Base-by-base conservation (phyloP, 495 filamentous ascomycete species). In the Cercophora newfieldiana region DNA sequence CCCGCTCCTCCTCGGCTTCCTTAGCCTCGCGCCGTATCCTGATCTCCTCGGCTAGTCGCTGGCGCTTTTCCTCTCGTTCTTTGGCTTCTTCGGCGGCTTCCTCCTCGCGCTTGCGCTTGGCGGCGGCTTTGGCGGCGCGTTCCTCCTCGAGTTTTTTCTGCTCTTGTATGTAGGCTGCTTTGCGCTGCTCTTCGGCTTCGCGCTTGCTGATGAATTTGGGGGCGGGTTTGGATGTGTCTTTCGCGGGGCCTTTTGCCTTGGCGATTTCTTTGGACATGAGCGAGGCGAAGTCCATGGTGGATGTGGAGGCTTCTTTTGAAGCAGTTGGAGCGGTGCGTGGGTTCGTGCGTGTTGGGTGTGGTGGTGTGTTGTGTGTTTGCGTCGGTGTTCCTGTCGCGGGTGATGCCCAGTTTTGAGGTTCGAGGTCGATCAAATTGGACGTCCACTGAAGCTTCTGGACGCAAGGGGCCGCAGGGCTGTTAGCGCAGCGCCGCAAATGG, bases 21-120 rank as follows among this genome's bases (percentile, higher is more conserved):
- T 89, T 86, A 66, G 90, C 89, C 69, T 95, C 88, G n/a, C 89
- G 81, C 68, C 85, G 78, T 56, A 74, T 76, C 28, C 87, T 82
- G 19, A 88, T 89, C 69, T 97, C 92, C 68, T 97, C 93, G 1
- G 92, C 94, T 7, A 98, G 82, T 54, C 84, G 82, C 63, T 84
- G 84, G 65, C 90, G 88, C 78, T 96, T 97, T 66, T 92, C 91
- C 54, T 95, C 91, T 14, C 92, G 85, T 29, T 83, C 83, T 7
- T 82, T 84, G 53, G 84, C 83, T 37, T 88, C 88, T 21, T 85
- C 82, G 3, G 87, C 85, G 59, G 91, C 92, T 22, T 96, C 95
- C 21, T 97, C 94, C 57, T 98, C 94, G n/a, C 86, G 83, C 78
- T 94, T 93, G 61, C 93, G 92, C 77, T 97, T 97, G 66, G 89